Base-by-base conservation (phyloP, 495 filamentous ascomycete genomes). In the Hapsidospora chrysogenum region DNA sequence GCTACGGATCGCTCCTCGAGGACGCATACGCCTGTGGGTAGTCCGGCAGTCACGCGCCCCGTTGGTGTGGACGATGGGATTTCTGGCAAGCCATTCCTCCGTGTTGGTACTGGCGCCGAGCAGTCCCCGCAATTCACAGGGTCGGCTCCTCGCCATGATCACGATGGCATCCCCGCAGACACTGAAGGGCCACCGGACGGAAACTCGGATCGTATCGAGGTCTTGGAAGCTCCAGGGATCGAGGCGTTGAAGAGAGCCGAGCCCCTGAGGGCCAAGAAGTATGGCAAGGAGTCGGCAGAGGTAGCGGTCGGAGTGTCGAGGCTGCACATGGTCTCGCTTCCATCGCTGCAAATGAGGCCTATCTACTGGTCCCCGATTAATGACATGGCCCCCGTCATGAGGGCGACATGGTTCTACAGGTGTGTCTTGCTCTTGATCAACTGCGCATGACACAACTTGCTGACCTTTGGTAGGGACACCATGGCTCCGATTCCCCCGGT, bases 361-460 rank as follows among this genome's bases (percentile, higher is more conserved):
- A 95, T 96, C 27, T 97, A 97, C 46, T 97, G 89, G 89, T 85
- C 76, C 22, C 87, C 89, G n/a, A 68, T 95, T 15, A 81, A 92
- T 42, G 89, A 97, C 48, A 68, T 93, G 11, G 77, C 82, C 7
- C 62, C 66, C 8, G 86, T 95, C 6, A 58, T 80, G 47, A 71
- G 89, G 27, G 85, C 81, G 1, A 96, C 89, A 0, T 97, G 89
- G 89, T 96, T 97, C 49, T 96, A 95, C 53, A 78, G 76, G 48
- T 53, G 35, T 21, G 39, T 14, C 16, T 17, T 19, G 21, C 18
- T n/a, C 22, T 11, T 25, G 16, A 22, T 28, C 15, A 21, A n/a
- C 15, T 19, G 18, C 3, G 10, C 13, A n/a, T n/a, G n/a, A n/a
- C n/a, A n/a, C n/a, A n/a, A 3, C 31, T 2, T 9, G 3, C 37